These are phyloP conservation scores for Vanderwaltozyma yarrowii DNA, from an alignment of 805 yeast species.

Conservation along the genomic window DNA sequence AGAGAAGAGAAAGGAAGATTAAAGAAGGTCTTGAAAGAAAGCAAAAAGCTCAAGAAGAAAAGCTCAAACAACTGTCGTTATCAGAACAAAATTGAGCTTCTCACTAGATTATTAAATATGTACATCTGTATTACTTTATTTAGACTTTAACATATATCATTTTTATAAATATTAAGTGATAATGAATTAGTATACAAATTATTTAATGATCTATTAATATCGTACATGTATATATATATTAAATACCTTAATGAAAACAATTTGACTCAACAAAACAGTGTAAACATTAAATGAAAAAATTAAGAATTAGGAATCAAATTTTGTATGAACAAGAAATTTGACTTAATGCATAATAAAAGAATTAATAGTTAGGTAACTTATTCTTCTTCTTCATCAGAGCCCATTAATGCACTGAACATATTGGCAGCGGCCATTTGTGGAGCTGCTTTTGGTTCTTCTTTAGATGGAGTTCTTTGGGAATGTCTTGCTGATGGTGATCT, in stretches of 20 bases:
- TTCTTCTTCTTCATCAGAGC: constrained; percentile 21
- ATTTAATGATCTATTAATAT: constrained; percentile 4
- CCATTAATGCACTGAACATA: constrained; percentile 28
- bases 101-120: too few species aligned
- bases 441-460: constrained; percentile 20
- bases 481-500: constrained; percentile 23
- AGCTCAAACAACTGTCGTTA: background rate
- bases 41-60: constrained; percentile 6
- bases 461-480: constrained; percentile 15
- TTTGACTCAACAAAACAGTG: background rate
- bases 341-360: constrained; percentile 9
- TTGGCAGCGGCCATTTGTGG: constrained; percentile 21
- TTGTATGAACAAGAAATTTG: constrained; percentile 1
- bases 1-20: constrained; percentile 43
- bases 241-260: background rate
- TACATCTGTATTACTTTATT: too few species aligned
- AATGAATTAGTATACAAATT: constrained; percentile 4
- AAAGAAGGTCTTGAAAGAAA: constrained; percentile 34
- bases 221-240: constrained; percentile 1
- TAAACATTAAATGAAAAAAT: constrained; percentile 1
- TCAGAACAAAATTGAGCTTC: too few species aligned
- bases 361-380: constrained; percentile 3
- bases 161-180: background rate
- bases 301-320: constrained; percentile 5
- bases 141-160: too few species aligned